phyloP scores from a whole-genome alignment of 192 early-diverging fungal genomes.

The Backusella macrospora region DNA sequence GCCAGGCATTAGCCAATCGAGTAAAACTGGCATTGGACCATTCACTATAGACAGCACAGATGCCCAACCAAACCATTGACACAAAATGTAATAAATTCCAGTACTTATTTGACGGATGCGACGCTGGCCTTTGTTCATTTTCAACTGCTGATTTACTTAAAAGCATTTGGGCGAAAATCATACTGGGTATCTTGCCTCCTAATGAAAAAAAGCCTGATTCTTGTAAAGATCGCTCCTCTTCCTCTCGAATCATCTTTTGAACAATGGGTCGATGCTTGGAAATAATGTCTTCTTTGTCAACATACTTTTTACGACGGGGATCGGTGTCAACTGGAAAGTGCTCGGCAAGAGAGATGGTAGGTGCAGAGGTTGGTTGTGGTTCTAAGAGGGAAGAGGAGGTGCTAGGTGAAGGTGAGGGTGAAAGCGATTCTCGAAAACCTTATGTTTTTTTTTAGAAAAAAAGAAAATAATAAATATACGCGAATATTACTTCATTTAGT shows the following conservation, averaged over 20 bases:
- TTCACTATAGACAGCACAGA: constrained; percentile 45
- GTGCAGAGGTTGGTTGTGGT: neutral
- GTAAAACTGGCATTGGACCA: constrained; percentile 13
- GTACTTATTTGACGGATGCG: constrained; percentile 44
- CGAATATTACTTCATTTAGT: neutral
- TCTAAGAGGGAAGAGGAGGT: neutral
- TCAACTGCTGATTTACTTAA: neutral
- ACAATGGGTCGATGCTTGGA: constrained; percentile 35
- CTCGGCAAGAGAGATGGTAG: constrained; percentile 6
- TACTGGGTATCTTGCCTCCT: neutral
- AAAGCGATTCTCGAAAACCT: constrained; percentile 14
- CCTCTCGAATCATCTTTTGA: constrained; percentile 20
- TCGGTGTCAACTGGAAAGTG: constrained; percentile 13
- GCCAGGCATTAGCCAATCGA: constrained; percentile 16
- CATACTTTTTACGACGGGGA: constrained; percentile 9
- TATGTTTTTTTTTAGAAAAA: neutral
- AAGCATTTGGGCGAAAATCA: neutral
- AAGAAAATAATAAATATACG: neutral
- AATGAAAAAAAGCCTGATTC: neutral
- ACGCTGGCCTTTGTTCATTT: neutral
- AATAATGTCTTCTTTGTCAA: constrained; percentile 15
- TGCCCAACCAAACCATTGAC: constrained; percentile 44
- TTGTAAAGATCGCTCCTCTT: constrained; percentile 14
- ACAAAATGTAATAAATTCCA: constrained; percentile 59
- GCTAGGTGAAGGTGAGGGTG: constrained; percentile 21